Evolutionary conservation across 1,284 basidiomycete species (phyloP).

Genomic region (Vanrija humicola): DNA sequence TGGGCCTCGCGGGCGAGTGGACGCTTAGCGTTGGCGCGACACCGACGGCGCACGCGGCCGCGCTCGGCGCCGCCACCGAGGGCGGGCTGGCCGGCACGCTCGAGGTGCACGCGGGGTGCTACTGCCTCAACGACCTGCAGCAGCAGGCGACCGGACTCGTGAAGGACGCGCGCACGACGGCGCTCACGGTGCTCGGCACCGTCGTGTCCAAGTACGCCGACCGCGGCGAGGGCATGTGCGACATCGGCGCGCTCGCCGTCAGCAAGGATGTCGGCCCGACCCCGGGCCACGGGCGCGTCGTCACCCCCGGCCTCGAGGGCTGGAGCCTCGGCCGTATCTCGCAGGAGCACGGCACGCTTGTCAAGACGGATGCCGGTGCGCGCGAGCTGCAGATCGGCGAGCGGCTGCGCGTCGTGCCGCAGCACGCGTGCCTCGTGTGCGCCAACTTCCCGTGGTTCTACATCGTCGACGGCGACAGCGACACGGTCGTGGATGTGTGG

Average conservation of each 20-base stretch:
- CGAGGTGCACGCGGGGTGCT: slow-evolving; percentile 72
- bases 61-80: neutral
- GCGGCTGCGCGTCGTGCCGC: slow-evolving; percentile 41
- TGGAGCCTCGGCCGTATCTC: slow-evolving; percentile 71
- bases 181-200: slow-evolving; percentile 65
- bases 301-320: slow-evolving; percentile 52
- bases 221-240: slow-evolving; percentile 59
- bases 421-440: slow-evolving; percentile 63
- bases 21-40: slow-evolving; percentile 77
- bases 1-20: slow-evolving; percentile 52
- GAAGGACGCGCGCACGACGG: slow-evolving; percentile 31
- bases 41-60: slow-evolving; percentile 70
- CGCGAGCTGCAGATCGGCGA: slow-evolving; percentile 58
- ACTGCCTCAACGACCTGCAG: slow-evolving; percentile 78
- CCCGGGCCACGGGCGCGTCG: slow-evolving; percentile 66
- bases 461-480: slow-evolving; percentile 61
- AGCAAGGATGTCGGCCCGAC: slow-evolving; percentile 76
- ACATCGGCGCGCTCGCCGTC: slow-evolving; percentile 77
- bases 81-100: slow-evolving; percentile 48
- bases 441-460: slow-evolving; percentile 79
- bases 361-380: slow-evolving; percentile 18
- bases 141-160: slow-evolving; percentile 71
- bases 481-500: slow-evolving; percentile 74
- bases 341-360: slow-evolving; percentile 73
- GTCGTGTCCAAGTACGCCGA: slow-evolving; percentile 73